Evolutionary conservation across 73 alveolate species (phyloP).

Genomic region (Stentor coeruleus): DNA sequence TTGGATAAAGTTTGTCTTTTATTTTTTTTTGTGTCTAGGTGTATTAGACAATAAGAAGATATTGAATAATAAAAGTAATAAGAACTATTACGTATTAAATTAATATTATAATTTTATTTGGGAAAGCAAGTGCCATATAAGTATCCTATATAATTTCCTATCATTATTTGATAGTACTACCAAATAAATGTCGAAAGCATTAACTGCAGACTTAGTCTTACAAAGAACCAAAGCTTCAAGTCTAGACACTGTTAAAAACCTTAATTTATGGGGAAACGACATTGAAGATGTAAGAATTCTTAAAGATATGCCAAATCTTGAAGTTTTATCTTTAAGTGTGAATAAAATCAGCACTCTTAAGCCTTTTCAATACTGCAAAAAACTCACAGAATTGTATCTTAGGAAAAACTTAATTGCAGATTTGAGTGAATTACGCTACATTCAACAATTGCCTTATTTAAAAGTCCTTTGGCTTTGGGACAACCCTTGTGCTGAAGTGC

Average conservation of each 20-base stretch:
- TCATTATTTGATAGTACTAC: too few species aligned
- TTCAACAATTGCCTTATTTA: constrained; percentile 57
- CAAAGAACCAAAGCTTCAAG: constrained; percentile 68
- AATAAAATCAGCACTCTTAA: constrained; percentile 83
- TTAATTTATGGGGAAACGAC: constrained; percentile 94
- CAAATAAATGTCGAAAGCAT: constrained; percentile 52
- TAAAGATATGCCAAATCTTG: constrained; percentile 86
- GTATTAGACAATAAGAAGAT: too few species aligned
- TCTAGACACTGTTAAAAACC: constrained; percentile 69
- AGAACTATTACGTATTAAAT: too few species aligned
- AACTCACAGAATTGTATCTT: constrained; percentile 88
- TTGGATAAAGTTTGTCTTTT: too few species aligned
- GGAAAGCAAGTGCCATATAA: too few species aligned
- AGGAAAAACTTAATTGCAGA: constrained; percentile 87
- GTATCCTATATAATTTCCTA: too few species aligned
- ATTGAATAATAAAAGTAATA: too few species aligned
- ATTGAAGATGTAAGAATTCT: constrained; percentile 82
- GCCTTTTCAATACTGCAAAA: constrained; percentile 65
- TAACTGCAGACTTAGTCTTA: constrained; percentile 51
- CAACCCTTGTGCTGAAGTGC: constrained; percentile 87
- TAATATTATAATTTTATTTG: too few species aligned
- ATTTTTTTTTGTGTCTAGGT: too few species aligned
- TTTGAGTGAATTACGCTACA: constrained; percentile 76
- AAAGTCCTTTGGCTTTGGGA: constrained; percentile 96
- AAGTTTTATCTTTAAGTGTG: constrained; percentile 85